Evolutionary conservation across 306 rosid species (phyloP).

Genomic region (Cucumis sativus): DNA sequence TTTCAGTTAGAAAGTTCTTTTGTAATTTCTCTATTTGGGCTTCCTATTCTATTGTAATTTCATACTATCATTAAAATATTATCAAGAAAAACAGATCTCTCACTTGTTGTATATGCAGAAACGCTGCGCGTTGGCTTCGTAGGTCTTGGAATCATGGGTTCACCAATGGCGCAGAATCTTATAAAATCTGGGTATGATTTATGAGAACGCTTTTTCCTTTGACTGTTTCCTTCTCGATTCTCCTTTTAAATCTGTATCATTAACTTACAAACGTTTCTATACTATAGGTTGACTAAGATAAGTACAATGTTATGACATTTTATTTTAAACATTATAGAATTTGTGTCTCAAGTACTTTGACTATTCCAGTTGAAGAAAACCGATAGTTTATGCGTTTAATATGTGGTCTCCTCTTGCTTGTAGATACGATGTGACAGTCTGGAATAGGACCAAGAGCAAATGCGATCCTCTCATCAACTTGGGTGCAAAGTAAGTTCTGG

Average conservation of each 20-base stretch:
- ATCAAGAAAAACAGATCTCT: background rate
- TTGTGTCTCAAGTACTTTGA: background rate
- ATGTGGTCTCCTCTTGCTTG: conserved; percentile 10
- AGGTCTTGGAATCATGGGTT: conserved; percentile 95
- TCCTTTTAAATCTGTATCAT: background rate
- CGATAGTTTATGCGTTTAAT: background rate
- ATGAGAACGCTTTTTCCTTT: background rate
- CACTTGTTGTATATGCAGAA: conserved; percentile 12
- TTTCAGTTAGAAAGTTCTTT: too few species aligned
- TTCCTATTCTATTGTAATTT: too few species aligned
- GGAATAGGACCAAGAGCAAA: conserved; percentile 92
- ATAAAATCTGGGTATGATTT: conserved; percentile 52
- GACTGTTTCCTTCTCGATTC: background rate
- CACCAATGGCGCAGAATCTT: conserved; percentile 89
- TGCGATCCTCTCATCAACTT: conserved; percentile 71
- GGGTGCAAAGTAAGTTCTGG: conserved; percentile 66
- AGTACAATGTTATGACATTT: background rate
- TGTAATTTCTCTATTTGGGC: too few species aligned
- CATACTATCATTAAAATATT: too few species aligned
- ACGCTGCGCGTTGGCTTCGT: conserved; percentile 57
- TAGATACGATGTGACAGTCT: conserved; percentile 73
- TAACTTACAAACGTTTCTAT: background rate
- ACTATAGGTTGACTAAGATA: background rate
- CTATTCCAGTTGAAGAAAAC: background rate
- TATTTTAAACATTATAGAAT: background rate